Evolutionary conservation across 805 yeast species (phyloP).

Genomic region (Cyberlindnera meyerae): DNA sequence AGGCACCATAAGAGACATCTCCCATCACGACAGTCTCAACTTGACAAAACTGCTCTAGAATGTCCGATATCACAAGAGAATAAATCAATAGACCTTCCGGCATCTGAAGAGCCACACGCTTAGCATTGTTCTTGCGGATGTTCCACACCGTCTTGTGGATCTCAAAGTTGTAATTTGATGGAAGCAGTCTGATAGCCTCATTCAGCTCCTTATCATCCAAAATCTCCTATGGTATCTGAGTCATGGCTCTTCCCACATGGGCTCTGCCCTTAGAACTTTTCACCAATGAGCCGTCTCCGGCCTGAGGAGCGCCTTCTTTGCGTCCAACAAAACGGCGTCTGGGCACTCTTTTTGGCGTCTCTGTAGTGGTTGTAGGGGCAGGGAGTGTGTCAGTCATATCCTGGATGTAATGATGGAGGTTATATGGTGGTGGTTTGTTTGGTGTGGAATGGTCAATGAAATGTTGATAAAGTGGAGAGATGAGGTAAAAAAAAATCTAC

Average conservation of each 20-base stretch:
- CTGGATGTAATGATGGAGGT: not conserved
- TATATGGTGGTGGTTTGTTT: not conserved
- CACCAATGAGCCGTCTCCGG: constrained; percentile 20
- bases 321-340: constrained; percentile 62
- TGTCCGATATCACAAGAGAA: constrained; percentile 85
- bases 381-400: not conserved
- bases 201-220: constrained; percentile 76
- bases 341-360: constrained; percentile 28
- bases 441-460: too few relatives aligned
- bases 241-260: constrained; percentile 56
- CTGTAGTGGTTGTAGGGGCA: not conserved
- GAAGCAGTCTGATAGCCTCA: constrained; percentile 74
- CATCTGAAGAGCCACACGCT: constrained; percentile 90
- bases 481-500: not conserved
- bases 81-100: constrained; percentile 93
- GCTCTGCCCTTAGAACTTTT: constrained; percentile 26
- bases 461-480: too few relatives aligned
- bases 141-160: constrained; percentile 96
- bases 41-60: constrained; percentile 82
- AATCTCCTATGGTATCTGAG: constrained; percentile 87
- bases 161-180: constrained; percentile 92
- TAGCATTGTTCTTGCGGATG: constrained; percentile 66
- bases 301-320: constrained; percentile 19
- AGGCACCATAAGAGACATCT: constrained; percentile 97
- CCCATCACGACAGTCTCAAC: constrained; percentile 95